Evolutionary conservation across 352 stramenopile genomes (phyloP).

Genomic region (Phytophthora sansomeana): DNA sequence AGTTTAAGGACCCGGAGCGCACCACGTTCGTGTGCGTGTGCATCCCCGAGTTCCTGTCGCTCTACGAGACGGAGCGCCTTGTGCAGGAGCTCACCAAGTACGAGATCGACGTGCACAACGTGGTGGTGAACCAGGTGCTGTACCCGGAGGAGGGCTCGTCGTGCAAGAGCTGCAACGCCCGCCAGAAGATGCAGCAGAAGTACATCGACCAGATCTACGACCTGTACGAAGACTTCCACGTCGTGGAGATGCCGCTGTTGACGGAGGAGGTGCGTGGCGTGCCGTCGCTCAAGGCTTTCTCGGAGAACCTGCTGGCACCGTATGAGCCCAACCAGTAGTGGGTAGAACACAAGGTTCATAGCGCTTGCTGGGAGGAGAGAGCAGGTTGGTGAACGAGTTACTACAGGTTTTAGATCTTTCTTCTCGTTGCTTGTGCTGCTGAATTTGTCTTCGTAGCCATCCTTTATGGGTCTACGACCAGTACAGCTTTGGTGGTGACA

Average conservation of each 20-base stretch:
- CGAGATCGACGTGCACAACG: slow-evolving; percentile 99
- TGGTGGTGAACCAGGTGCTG: slow-evolving; percentile 99
- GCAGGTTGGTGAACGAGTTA: slow-evolving; percentile 8
- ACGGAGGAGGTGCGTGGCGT: slow-evolving; percentile 98
- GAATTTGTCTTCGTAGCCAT: no score
- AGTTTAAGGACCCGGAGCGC: slow-evolving; percentile 98
- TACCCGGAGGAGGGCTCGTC: slow-evolving; percentile 86
- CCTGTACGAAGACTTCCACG: slow-evolving; percentile 99
- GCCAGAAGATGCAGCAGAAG: slow-evolving; percentile 99
- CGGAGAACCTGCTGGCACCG: slow-evolving; percentile 94
- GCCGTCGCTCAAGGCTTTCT: slow-evolving; percentile 95
- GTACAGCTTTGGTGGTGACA: no score
- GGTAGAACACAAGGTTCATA: slow-evolving; percentile 2
- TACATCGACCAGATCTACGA: slow-evolving; percentile 99
- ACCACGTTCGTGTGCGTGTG: slow-evolving; percentile 99
- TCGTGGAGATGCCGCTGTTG: slow-evolving; percentile 98
- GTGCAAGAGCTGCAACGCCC: slow-evolving; percentile 95
- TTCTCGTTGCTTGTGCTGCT: slow-evolving; percentile 75
- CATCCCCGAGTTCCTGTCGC: slow-evolving; percentile 99
- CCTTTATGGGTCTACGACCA: no score
- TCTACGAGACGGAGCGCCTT: slow-evolving; percentile 99
- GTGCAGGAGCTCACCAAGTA: slow-evolving; percentile 99
- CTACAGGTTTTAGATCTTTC: slow-evolving; percentile 22
- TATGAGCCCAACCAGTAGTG: slow-evolving; percentile 87
- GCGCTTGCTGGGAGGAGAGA: slow-evolving; percentile 21